phyloP scores from a whole-genome alignment of 2,329 filamentous ascomycete genomes.

The Aspergillus carbonarius region DNA sequence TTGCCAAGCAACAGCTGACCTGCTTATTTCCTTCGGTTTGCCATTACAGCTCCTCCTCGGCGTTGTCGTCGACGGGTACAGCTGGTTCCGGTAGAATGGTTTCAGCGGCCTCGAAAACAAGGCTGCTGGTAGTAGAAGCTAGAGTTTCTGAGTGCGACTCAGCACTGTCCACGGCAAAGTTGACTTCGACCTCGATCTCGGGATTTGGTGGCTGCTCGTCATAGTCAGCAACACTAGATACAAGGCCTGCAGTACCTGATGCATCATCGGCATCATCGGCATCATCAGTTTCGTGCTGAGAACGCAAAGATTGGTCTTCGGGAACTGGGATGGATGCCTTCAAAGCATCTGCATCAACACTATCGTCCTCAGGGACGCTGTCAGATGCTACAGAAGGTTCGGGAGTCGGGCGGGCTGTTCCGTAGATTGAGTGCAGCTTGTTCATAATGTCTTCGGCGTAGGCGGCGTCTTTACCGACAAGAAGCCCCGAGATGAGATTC shows the following conservation, averaged over 20 bases:
- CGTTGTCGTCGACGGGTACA: neutral
- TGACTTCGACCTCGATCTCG: neutral
- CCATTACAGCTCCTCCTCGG: neutral
- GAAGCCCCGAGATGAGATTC: slow-evolving; percentile 71
- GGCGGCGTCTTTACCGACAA: slow-evolving; percentile 73
- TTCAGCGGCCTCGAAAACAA: slow-evolving; percentile 35
- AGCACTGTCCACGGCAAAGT: slow-evolving; percentile 36
- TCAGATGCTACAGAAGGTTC: slow-evolving; percentile 52
- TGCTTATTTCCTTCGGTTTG: neutral
- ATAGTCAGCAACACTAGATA: neutral
- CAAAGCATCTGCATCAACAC: neutral
- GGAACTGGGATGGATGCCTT: neutral
- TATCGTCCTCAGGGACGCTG: slow-evolving; percentile 47
- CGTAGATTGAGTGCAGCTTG: slow-evolving; percentile 69
- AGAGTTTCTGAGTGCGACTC: slow-evolving; percentile 33
- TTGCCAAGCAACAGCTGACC: slow-evolving; percentile 2
- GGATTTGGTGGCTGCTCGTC: neutral
- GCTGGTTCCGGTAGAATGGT: slow-evolving; percentile 39
- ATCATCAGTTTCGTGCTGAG: neutral
- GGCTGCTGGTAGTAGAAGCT: slow-evolving; percentile 32
- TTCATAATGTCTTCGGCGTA: slow-evolving; percentile 79
- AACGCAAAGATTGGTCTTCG: neutral
- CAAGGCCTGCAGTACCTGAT: neutral
- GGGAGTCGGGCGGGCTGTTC: slow-evolving; percentile 53
- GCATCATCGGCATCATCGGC: neutral